phyloP scores from a whole-genome alignment of 148 eudicot species.

The Salicornia ramosissima region DNA sequence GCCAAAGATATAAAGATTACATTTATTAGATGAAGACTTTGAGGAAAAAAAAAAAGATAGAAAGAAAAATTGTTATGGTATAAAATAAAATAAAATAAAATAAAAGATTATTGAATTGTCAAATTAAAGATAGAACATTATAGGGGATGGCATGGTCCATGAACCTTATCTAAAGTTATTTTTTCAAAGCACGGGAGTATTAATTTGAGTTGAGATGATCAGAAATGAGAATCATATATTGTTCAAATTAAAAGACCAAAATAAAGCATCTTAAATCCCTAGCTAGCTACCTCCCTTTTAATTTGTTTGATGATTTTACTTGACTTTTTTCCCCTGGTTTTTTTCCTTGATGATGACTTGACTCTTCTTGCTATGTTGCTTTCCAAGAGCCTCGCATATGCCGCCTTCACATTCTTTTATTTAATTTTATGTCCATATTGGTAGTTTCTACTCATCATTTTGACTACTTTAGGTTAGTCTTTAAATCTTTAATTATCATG shows the following conservation, averaged over 20 bases:
- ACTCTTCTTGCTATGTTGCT: conserved; percentile 11
- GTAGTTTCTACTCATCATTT: too few species aligned
- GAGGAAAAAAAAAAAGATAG: not conserved
- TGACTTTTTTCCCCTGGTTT: not conserved
- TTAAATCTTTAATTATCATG: too few species aligned
- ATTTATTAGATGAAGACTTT: not conserved
- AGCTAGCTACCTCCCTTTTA: too few species aligned
- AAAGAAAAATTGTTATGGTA: too few species aligned
- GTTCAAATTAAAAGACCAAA: conserved; percentile 6
- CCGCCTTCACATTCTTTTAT: too few species aligned
- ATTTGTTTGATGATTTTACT: not conserved
- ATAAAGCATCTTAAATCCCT: not conserved
- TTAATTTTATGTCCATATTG: too few species aligned
- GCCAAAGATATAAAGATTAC: not conserved
- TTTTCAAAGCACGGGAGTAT: not conserved
- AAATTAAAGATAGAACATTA: not conserved
- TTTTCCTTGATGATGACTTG: conserved; percentile 16
- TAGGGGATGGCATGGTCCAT: conserved; percentile 5
- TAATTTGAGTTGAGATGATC: conserved; percentile 1
- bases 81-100: not conserved
- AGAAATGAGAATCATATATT: not conserved
- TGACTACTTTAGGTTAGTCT: too few species aligned
- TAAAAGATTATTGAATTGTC: not conserved
- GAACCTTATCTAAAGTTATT: conserved; percentile 4
- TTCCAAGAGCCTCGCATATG: conserved; percentile 16